A percentile compares a stretch with the other conserved stretches of the same genome.
Evolutionary conservation across 2,329 filamentous ascomycete genomes (phyloP).

Genomic region (Trichoderma atroviride): DNA sequence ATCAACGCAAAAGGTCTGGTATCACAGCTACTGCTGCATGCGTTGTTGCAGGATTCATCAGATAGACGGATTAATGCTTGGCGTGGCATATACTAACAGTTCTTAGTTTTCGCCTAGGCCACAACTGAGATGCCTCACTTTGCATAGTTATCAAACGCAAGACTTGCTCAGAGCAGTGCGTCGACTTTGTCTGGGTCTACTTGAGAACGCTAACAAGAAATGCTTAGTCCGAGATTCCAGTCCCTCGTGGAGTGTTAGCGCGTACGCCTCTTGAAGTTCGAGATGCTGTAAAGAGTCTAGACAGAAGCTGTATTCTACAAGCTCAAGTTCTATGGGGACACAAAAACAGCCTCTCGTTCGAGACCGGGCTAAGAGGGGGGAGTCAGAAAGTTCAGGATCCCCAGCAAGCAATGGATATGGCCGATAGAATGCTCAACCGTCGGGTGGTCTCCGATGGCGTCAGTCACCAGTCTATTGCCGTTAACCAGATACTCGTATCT

Average conservation of each 20-base stretch:
- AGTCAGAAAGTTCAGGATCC: constrained; percentile 26
- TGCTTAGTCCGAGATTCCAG: constrained; percentile 33
- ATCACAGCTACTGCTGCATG: not conserved
- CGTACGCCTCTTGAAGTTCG: constrained; percentile 31
- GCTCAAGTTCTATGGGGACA: constrained; percentile 34
- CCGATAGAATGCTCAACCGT: constrained; percentile 31
- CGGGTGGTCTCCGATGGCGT: constrained; percentile 3
- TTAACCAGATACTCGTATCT: constrained; percentile 43
- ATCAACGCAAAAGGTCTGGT: not conserved
- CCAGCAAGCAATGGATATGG: constrained; percentile 29
- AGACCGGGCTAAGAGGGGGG: constrained; percentile 24
- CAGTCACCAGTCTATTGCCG: constrained; percentile 14
- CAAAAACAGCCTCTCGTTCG: constrained; percentile 25
- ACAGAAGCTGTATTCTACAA: constrained; percentile 34
- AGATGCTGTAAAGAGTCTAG: constrained; percentile 30
- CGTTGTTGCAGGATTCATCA: not conserved
- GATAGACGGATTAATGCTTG: not conserved
- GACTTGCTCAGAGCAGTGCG: constrained; percentile 34
- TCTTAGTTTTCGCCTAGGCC: constrained; percentile 1
- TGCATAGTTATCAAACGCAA: constrained; percentile 38
- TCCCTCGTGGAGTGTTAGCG: constrained; percentile 34
- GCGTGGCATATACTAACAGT: not conserved
- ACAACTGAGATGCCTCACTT: constrained; percentile 30
- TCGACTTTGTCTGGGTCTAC: not conserved
- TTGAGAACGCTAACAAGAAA: constrained; percentile 6